These are phyloP conservation scores for Naegleria fowleri DNA, from an alignment of 208 protist genomes.

Conservation along the genomic window DNA sequence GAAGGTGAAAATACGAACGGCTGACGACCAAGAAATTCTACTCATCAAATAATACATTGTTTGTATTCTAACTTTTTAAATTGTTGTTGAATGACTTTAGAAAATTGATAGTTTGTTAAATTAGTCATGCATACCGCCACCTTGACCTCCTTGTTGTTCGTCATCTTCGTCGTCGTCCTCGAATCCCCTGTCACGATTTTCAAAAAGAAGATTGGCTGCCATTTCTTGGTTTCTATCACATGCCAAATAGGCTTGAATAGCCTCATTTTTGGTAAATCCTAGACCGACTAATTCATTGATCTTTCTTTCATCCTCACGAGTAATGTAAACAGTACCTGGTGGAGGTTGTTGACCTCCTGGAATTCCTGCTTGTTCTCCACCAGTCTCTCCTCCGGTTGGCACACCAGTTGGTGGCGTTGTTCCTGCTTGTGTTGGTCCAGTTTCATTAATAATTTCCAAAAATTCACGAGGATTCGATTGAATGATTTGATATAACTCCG, in stretches of 20 bases:
- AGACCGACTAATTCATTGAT: slow-evolving; percentile 51
- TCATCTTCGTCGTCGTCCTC: background rate
- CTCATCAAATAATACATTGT: background rate
- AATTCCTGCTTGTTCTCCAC: background rate
- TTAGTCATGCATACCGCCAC: background rate
- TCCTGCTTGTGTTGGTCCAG: background rate
- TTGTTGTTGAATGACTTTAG: no score
- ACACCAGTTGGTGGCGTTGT: background rate
- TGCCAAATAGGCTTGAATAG: slow-evolving; percentile 56
- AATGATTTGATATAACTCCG: slow-evolving; percentile 23
- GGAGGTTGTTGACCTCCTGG: background rate
- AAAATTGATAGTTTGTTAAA: no score
- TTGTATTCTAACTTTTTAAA: background rate
- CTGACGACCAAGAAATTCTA: background rate
- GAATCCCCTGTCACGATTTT: slow-evolving; percentile 24
- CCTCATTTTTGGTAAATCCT: slow-evolving; percentile 43
- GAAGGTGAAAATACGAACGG: background rate
- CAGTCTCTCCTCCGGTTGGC: background rate
- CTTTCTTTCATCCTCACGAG: slow-evolving; percentile 48
- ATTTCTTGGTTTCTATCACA: slow-evolving; percentile 59
- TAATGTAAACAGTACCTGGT: slow-evolving; percentile 43
- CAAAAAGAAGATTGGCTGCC: slow-evolving; percentile 55
- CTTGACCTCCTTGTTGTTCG: background rate
- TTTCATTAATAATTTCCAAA: slow-evolving; percentile 16
- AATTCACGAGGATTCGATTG: slow-evolving; percentile 8